Conservation (phyloP, 106 monocot species). For the Dendrobium officinale region DNA sequence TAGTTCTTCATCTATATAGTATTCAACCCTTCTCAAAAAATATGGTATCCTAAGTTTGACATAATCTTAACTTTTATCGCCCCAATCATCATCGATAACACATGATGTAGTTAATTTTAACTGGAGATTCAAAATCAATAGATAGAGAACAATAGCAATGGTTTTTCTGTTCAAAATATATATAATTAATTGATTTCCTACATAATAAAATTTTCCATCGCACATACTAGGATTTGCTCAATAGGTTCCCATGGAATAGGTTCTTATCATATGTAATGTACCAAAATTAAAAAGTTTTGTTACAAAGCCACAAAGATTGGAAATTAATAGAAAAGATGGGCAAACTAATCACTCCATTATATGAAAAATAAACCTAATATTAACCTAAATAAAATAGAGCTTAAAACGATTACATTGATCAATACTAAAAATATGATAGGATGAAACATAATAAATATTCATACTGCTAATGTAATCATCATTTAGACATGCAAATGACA, state of each 20-base stretch:
- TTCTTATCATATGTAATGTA: not conserved
- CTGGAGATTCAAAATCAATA: too few relatives aligned
- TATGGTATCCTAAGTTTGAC: not conserved
- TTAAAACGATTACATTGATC: not conserved
- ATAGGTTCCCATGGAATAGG: not conserved
- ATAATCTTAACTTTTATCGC: not conserved
- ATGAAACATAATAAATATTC: not conserved
- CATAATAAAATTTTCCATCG: too few relatives aligned
- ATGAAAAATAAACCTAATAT: not conserved
- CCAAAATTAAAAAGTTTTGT: not conserved
- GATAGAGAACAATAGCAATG: too few relatives aligned
- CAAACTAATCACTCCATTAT: not conserved
- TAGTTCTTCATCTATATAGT: not conserved
- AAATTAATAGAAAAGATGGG: not conserved
- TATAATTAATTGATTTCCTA: too few relatives aligned
- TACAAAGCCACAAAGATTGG: not conserved
- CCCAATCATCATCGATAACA: not conserved
- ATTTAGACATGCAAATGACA: not conserved
- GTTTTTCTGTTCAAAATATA: too few relatives aligned
- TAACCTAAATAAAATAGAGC: not conserved
- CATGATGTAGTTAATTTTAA: too few relatives aligned
- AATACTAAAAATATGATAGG: not conserved
- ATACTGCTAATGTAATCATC: not conserved
- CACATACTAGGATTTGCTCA: not conserved
- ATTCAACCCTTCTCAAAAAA: not conserved